Evolutionary conservation across 164 flowering plant species (phyloP), one percentile per base, ranked within the genome.

Genomic region (Cinnamomum micranthum): DNA sequence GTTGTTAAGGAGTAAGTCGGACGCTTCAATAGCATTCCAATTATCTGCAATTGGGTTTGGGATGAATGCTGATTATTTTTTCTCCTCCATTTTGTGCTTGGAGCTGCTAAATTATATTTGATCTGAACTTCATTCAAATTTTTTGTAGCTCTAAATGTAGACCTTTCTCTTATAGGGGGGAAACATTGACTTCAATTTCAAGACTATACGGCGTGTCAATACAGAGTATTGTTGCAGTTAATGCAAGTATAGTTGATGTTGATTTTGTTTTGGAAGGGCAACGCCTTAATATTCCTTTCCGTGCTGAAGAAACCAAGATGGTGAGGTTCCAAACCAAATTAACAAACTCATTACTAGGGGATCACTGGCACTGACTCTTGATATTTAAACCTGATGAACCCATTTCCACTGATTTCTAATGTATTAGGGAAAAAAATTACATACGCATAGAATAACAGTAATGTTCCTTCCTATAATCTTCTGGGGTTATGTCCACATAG

Each of bases 171-270:
- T 50, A 73, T 75, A 85, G 87, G 79, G 85, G 82, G 59, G 88
- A 87, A 74, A 83, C 84, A 69, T 78, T 85, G 83, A 78, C 80
- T 27, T 85, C 87, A 14, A 84, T 82, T 27, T 82, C 88, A 70
- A 81, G 76, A 69, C 65, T 64, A 19, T 82, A 84, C 79, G 83
- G 83, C 60, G 79, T 84, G 59, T 76, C 87, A 1, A 69, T 83
- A 71, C 50, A 79, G 69, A 68, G 78, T 51, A 83, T 86, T 75
- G 80, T 78, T 31, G 80, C 78, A 23, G 82, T 59, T 71, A 84
- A 83, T 76, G 73, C 69, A 69, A 71, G 75, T 14, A 77, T 85
- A 64, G 74, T 77, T 60, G 86, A 82, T 72, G 23, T 82, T 27
- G 80, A 80, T 71, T 76, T 84, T 63, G 85, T 82, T 75, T 80